A percentile compares a stretch with the other conserved stretches of the same genome.
These are phyloP conservation scores for Pyracantha coccinea DNA, from an alignment of 331 rosid genomes.

Conservation along the genomic window DNA sequence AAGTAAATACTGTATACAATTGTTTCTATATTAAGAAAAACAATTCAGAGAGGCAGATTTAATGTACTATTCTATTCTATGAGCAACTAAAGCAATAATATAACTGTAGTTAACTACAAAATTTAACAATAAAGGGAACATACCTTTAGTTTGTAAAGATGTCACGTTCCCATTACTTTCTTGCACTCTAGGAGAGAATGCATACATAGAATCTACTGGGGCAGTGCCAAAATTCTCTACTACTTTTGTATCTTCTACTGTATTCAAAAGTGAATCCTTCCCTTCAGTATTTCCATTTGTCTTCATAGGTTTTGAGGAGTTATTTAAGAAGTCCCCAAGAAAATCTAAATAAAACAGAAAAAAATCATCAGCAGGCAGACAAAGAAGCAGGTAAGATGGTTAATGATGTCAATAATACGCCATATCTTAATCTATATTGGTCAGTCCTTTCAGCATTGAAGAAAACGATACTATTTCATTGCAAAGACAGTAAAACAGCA, in stretches of 20 bases:
- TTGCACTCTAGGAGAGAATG: constrained; percentile 26
- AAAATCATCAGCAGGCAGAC: constrained; percentile 8
- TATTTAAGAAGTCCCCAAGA: constrained; percentile 18
- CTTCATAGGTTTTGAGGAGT: constrained; percentile 27
- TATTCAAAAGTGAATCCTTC: constrained; percentile 12
- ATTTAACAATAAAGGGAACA: neutral
- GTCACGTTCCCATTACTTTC: constrained; percentile 15
- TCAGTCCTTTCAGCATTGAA: neutral
- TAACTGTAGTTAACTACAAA: neutral
- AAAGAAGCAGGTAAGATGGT: constrained; percentile 3
- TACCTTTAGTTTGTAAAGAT: constrained; percentile 42
- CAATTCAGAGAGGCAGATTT: neutral
- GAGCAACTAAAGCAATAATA: neutral
- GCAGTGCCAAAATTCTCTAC: constrained; percentile 21
- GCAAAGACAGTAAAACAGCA: too few relatives aligned
- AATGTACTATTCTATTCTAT: neutral
- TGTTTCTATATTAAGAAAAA: too few relatives aligned
- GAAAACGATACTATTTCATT: too few relatives aligned
- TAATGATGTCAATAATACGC: neutral
- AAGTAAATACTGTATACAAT: neutral
- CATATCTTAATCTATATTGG: neutral
- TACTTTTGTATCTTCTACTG: constrained; percentile 28
- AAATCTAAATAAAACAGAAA: constrained; percentile 20
- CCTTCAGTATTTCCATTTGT: constrained; percentile 21
- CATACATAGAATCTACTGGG: constrained; percentile 17